Evolutionary conservation across 768 basidiomycete genomes (phyloP).

Genomic region (Tricholoma hemisulphureum): DNA sequence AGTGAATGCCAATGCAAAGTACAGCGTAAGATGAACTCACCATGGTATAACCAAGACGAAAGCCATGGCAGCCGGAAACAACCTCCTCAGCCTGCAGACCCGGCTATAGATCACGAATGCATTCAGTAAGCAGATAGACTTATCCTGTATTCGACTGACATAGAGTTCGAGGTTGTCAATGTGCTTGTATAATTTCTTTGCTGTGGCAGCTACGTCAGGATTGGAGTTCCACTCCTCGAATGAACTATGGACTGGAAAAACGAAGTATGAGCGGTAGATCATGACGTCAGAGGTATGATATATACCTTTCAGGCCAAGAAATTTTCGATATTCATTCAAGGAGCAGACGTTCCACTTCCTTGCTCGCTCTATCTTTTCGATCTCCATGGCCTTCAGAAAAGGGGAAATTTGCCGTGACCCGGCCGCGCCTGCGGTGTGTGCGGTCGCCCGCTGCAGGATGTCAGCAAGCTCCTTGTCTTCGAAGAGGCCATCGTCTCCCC

Average conservation of each 20-base stretch:
- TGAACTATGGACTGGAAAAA: too few relatives aligned
- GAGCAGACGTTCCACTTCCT: slow-evolving; percentile 53
- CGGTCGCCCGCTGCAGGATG: slow-evolving; percentile 46
- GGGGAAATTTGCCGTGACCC: slow-evolving; percentile 46
- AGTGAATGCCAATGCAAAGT: too few relatives aligned
- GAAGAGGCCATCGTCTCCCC: slow-evolving; percentile 47
- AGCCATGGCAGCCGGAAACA: neutral
- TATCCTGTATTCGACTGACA: slow-evolving; percentile 1
- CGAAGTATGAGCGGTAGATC: too few relatives aligned
- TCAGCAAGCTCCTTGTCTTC: slow-evolving; percentile 49
- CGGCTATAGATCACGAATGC: neutral
- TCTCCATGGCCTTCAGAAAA: slow-evolving; percentile 49
- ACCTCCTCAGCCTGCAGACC: slow-evolving; percentile 1
- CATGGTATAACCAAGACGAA: slow-evolving; percentile 3
- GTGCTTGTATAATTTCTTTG: too few relatives aligned
- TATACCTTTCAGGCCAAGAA: slow-evolving; percentile 46
- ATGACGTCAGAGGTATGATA: neutral
- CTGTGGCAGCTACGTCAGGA: too few relatives aligned
- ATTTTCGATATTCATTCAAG: slow-evolving; percentile 53
- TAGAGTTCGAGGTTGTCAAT: too few relatives aligned
- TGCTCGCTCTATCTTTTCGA: slow-evolving; percentile 52
- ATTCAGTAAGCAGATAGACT: too few relatives aligned
- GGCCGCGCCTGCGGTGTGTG: slow-evolving; percentile 43
- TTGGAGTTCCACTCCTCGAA: too few relatives aligned
- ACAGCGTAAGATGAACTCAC: neutral